Percentiles rank a stretch among this genome's conserved stretches.
These are phyloP conservation scores for Globomyces pollinis-pini DNA, from an alignment of 192 early-diverging fungal genomes.

Conservation along the genomic window DNA sequence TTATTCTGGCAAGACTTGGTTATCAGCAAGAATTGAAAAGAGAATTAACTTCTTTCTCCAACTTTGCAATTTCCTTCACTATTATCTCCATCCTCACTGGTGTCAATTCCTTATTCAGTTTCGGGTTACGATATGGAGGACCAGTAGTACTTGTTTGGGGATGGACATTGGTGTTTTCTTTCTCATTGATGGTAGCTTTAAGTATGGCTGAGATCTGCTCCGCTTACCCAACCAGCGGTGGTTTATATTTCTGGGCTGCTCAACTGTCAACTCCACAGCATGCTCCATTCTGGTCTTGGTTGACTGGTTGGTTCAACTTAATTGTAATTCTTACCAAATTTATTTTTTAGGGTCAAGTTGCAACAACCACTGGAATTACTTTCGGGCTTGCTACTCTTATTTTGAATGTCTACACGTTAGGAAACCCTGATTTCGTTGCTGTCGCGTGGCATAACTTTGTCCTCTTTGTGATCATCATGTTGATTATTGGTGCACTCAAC, in stretches of 20 bases:
- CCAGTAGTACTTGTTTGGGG: conserved; percentile 29
- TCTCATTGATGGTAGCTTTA: conserved; percentile 17
- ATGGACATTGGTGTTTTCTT: conserved; percentile 21
- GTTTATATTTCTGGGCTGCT: conserved; percentile 25
- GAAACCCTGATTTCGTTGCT: not conserved
- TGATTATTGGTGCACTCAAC: not conserved
- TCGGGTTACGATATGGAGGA: conserved; percentile 21
- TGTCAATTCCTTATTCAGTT: conserved; percentile 20
- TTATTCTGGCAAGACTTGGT: conserved; percentile 14
- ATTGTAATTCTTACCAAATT: no score
- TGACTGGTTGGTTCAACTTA: conserved; percentile 26
- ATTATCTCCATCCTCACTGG: conserved; percentile 27
- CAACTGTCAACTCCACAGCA: conserved; percentile 11
- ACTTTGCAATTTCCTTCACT: conserved; percentile 23
- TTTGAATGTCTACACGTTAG: not conserved
- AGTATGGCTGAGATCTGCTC: conserved; percentile 35
- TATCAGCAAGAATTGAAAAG: conserved; percentile 35
- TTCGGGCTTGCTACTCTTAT: conserved; percentile 11
- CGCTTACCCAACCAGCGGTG: conserved; percentile 22
- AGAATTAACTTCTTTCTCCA: conserved; percentile 21
- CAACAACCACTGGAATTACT: conserved; percentile 13
- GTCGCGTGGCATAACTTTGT: not conserved
- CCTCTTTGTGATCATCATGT: not conserved
- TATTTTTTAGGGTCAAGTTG: no score
- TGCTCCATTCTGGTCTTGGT: conserved; percentile 13